Evolutionary conservation across 23 red algal species (phyloP).

Genomic region (Pyropia yezoensis): DNA sequence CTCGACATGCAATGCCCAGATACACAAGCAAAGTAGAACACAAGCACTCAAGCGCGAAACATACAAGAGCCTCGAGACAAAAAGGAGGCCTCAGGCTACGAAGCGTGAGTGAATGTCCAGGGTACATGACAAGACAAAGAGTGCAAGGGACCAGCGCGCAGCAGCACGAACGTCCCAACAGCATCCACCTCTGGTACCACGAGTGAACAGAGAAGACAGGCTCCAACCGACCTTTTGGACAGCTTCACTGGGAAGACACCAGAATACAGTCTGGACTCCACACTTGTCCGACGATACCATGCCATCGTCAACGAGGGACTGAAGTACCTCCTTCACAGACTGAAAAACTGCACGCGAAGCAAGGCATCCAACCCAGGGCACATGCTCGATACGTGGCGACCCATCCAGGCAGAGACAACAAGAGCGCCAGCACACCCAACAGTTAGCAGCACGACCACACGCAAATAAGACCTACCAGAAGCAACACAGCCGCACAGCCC

Average conservation of each 20-base stretch:
- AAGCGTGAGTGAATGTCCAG: no score
- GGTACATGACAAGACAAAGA: no score
- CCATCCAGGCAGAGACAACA: neutral
- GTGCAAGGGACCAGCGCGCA: no score
- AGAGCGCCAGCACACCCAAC: neutral
- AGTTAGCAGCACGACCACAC: neutral
- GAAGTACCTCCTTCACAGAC: constrained; percentile 93
- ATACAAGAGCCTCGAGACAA: no score
- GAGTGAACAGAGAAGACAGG: no score
- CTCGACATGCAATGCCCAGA: no score
- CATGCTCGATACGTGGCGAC: neutral
- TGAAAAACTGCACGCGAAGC: constrained; percentile 28
- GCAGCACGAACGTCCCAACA: no score
- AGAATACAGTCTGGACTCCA: constrained; percentile 93
- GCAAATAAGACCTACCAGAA: neutral
- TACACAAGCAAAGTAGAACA: no score
- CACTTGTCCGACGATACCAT: constrained; percentile 91
- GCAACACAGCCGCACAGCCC: no score
- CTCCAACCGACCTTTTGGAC: constrained; percentile 44
- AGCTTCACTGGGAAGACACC: constrained; percentile 84
- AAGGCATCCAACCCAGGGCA: neutral
- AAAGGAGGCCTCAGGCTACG: no score
- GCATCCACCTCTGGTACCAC: no score
- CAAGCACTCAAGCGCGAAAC: no score
- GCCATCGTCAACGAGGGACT: constrained; percentile 89